Base-by-base conservation (phyloP, 805 yeast genomes). In the Saturnispora bothae region DNA sequence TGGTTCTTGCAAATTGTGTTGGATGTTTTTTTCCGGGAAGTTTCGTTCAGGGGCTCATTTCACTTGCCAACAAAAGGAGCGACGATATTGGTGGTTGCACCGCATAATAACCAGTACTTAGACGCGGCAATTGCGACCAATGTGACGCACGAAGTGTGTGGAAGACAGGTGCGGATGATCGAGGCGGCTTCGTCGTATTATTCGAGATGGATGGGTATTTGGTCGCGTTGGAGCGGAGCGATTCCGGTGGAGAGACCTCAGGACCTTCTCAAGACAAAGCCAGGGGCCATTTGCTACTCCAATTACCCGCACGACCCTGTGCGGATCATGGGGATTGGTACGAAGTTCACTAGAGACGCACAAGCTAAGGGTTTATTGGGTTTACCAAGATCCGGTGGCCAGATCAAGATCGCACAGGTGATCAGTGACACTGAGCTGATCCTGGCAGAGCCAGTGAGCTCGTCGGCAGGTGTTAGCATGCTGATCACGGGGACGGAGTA, bases 221-320 rank as follows among this genome's bases (percentile, higher is more conserved):
- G 92, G 53, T 78, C 95, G 10, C 68, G 76, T 38, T 68, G 79
- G 57, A 80, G 86, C 34, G 70, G 79, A 52, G 71, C 95, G 2
- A 92, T 89, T 46, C 96, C 96, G 1, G 98, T 89, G 3, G 81
- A 77, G 16, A 71, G 98, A 51, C 82, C 95, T 1, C 97, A 92
- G 57, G 98, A 89, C 55, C 69, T 76, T 48, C 64, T 89, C 53
- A 59, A 51, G 14, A 56, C 63, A 1, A 92, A 78, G 17, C 86
- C 92, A 4, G 74, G 69, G 37, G 73, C 80, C 7, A 67, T 57
- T 32, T 54, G 34, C 14, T 59, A 73, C 33, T 75, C 74, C 46
- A 66, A 71, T 22, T 59, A 58, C 19, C 60, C 54, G 4, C 50
- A 51, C 7, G 73, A 82, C 47, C 73, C 78, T 6, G 55, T 73